phyloP scores from a whole-genome alignment of 352 stramenopile genomes.

The Hyaloperonospora brassicae region DNA sequence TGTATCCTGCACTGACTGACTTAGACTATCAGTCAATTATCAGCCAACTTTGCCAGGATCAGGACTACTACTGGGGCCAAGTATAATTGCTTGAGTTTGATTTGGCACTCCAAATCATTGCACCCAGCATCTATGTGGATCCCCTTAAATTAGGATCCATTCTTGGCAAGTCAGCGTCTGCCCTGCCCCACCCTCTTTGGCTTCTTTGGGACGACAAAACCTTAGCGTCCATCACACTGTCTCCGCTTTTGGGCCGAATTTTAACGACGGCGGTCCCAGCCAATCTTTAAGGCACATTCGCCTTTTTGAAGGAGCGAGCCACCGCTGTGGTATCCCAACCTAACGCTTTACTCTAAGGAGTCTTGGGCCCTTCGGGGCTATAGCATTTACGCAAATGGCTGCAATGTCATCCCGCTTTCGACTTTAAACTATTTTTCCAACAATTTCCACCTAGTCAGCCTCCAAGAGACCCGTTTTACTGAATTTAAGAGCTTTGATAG shows the following conservation, averaged over 20 bases:
- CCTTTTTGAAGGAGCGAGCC: too few relatives aligned
- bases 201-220: background rate
- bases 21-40: background rate
- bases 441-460: too few relatives aligned
- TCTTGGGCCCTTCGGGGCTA: too few relatives aligned
- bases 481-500: too few relatives aligned
- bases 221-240: background rate
- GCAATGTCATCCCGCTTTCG: too few relatives aligned
- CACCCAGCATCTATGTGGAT: background rate
- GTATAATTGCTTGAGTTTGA: background rate
- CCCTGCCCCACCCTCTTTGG: background rate
- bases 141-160: background rate
- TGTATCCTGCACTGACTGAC: too few relatives aligned
- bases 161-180: background rate
- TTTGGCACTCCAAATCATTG: background rate
- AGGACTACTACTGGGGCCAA: background rate
- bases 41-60: background rate
- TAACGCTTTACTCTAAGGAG: too few relatives aligned
- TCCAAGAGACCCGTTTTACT: too few relatives aligned
- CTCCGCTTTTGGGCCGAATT: background rate
- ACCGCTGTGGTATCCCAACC: too few relatives aligned
- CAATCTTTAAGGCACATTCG: too few relatives aligned
- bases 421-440: too few relatives aligned
- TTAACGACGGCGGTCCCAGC: background rate
- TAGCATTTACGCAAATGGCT: too few relatives aligned